Conservation (phyloP, 139 green algal genomes). For the Ettlia oleoabundans region DNA sequence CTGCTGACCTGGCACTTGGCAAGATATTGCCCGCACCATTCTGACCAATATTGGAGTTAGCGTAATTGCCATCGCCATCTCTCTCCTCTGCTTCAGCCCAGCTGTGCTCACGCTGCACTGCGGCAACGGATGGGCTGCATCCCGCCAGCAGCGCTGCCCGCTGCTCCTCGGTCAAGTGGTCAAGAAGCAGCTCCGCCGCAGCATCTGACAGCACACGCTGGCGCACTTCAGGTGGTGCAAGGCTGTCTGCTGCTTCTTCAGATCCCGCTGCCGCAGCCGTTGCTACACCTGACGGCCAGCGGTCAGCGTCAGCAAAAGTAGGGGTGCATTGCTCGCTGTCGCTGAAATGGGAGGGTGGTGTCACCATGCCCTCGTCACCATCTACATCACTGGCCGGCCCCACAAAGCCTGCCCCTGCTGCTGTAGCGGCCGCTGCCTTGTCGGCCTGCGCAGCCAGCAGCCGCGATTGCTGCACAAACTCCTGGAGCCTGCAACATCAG, state of each 20-base stretch:
- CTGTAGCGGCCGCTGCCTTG: neutral
- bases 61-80: neutral
- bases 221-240: conserved; percentile 16
- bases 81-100: neutral
- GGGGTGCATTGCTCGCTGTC: conserved; percentile 6
- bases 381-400: neutral
- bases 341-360: conserved; percentile 25
- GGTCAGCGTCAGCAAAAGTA: neutral
- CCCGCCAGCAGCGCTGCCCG: neutral
- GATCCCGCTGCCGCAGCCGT: neutral
- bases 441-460: conserved; percentile 1
- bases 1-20: neutral
- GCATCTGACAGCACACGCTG: conserved; percentile 17
- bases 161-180: neutral
- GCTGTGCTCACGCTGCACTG: neutral
- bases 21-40: neutral
- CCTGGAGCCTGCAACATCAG: conserved; percentile 15
- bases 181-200: conserved; percentile 2
- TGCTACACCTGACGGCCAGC: neutral
- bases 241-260: neutral
- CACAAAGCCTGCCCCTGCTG: neutral
- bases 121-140: neutral
- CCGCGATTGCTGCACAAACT: conserved; percentile 22
- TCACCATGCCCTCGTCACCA: conserved; percentile 15
- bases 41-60: too few relatives aligned